Evolutionary conservation across 805 yeast species (phyloP).

Genomic region (Ogataea allantospora): DNA sequence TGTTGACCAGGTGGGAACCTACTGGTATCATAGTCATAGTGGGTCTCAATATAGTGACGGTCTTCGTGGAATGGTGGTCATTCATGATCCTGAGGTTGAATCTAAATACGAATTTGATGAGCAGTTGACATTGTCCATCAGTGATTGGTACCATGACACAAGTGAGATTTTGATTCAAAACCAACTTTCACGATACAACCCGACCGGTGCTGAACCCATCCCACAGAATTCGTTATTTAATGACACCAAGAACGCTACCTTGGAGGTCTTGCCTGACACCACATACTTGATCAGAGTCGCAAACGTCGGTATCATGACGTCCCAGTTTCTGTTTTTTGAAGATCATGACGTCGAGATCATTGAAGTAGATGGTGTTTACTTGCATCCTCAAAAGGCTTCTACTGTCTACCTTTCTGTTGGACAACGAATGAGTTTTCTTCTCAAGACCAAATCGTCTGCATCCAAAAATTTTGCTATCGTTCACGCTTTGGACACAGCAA

Average conservation of each 20-base stretch:
- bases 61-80: conserved; percentile 62
- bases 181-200: conserved; percentile 65
- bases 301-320: conserved; percentile 70
- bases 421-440: conserved; percentile 72
- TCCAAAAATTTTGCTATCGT: conserved; percentile 56
- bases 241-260: conserved; percentile 57
- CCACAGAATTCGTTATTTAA: conserved; percentile 67
- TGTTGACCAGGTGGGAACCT: conserved; percentile 72
- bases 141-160: conserved; percentile 64
- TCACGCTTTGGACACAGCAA: conserved; percentile 58
- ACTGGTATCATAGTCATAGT: conserved; percentile 81
- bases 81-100: conserved; percentile 50
- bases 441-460: conserved; percentile 48
- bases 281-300: conserved; percentile 64
- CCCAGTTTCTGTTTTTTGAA: conserved; percentile 67
- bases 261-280: conserved; percentile 54
- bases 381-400: conserved; percentile 54
- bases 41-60: conserved; percentile 82
- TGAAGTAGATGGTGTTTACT: conserved; percentile 72
- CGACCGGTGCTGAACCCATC: conserved; percentile 83
- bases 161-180: conserved; percentile 44
- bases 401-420: conserved; percentile 71
- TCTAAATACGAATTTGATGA: conserved; percentile 61
- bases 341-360: conserved; percentile 71
- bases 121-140: conserved; percentile 53